Base-by-base conservation (phyloP, 345 rosid genomes). In the Syzygium grande region DNA sequence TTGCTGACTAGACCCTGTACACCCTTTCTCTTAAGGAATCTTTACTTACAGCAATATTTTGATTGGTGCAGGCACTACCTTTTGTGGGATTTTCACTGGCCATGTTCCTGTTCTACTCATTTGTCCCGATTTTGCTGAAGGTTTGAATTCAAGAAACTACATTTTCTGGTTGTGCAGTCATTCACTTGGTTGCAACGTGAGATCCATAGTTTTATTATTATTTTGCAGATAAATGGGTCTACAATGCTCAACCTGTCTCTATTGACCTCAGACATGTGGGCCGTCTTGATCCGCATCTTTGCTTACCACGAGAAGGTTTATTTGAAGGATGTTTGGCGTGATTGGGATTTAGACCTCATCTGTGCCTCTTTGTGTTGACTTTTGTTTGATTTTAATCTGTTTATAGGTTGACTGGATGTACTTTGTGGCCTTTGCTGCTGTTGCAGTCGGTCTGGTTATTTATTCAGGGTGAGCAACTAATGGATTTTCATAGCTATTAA, bases 201-300 rank as follows among this genome's bases (percentile, higher is more conserved):
- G 25, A 73, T 73, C 22, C 83, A 73, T 21, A n/a, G 73, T 38
- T 25, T 54, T 43, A 9, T 84, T 63, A 11, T 78, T 11, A 27
- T 30, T 54, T 85, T 85, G 90, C 92, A 95, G 99, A 91, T 91
- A 41, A 96, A 73, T 87, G 98, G 99, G 13, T 89, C 99, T n/a
- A 92, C 98, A 27, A 96, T 98, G 99, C 93, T 98, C 85, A 98
- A 92, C 90, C 93, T 98, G 89, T 98, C 99, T 22, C 88, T 98
- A 91, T 94, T 98, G 46, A 95, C 99, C 68, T 93, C 99, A 59
- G 98, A 98, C 89, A 96, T 98, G 99, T 98, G 98, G 99, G 94
- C 98, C 4, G 97, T 98, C 84, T 7, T 96, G 79, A 98, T 98
- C 89, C 98, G 99, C 84, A 93, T 93, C 52, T 96, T 95, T 84